Evolutionary conservation across 257 asterid species (phyloP), one percentile per base, ranked within the genome.

Genomic region (Scutellaria baicalensis): DNA sequence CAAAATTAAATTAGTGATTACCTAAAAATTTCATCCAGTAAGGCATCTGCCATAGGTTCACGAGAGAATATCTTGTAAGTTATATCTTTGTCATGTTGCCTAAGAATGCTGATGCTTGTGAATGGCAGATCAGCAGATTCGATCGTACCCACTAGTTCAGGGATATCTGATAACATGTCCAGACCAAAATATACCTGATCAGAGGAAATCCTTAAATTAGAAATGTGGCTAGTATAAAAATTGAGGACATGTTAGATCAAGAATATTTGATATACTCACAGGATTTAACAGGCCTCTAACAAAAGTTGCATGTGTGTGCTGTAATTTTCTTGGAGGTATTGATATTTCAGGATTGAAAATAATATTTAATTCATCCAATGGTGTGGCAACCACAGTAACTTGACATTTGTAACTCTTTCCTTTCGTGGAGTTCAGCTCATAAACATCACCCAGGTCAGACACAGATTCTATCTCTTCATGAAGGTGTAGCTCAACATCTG

Each of bases 41-140:
- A 77, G 50, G 74, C 85, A 75, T 94, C 97, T 13, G 84, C 49
- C 88, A 91, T 69, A 49, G 78, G 81, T 66, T 80, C 50, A 43
- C 97, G 97, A 5, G 99, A 91, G 86, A 94, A 94, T 40, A 94
- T 67, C 88, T 94, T 94, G 87, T 86, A 94, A 31, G 93, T 82
- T 80, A 71, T 75, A 73, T 94, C 97, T 38, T 81, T 82, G 81
- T 86, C 90, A 35, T 89, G 91, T 68, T 79, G 66, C 86, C 85
- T 85, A 58, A 89, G 90, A 71, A 89, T 54, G 36, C 90, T 81
- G 71, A 94, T 94, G 86, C 97, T 74, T 11, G 99, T 84, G 85
- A 94, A 94, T 20, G 95, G 95, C 66, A 91, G 77, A 74, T 75
- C 90, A 63, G 77, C 75, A 21, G 89, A 74, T 79, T 94, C 99